A percentile compares a stretch with the other conserved stretches of the same genome.
Evolutionary conservation across 116 monocot species (phyloP).

Genomic region (Trichopus zeylanicus): DNA sequence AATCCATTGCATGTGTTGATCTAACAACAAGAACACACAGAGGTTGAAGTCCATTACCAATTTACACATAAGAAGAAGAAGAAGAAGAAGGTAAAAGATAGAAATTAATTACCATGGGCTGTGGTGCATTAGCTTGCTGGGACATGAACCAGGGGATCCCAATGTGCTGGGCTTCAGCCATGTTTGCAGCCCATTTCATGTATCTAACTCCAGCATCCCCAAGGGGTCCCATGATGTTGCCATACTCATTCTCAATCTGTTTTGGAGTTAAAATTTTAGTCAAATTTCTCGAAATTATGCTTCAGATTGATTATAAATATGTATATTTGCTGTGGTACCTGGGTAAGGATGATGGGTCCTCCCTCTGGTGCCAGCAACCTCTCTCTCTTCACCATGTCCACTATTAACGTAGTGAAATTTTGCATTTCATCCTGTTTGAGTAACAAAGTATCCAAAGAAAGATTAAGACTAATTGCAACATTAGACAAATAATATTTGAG

Average conservation of each 20-base stretch:
- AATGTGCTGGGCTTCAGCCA: conserved; percentile 25
- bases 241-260: conserved; percentile 59
- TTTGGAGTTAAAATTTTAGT: neutral
- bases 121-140: conserved; percentile 38
- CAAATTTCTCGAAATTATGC: conserved; percentile 7
- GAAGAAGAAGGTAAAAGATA: neutral
- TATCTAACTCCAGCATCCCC: conserved; percentile 26
- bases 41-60: neutral
- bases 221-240: conserved; percentile 21
- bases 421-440: conserved; percentile 45
- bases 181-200: conserved; percentile 30
- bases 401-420: conserved; percentile 34
- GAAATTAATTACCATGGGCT: conserved; percentile 20
- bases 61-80: neutral
- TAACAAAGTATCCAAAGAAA: neutral
- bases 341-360: conserved; percentile 51
- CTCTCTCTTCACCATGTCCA: conserved; percentile 36
- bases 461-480: neutral
- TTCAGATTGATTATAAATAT: neutral
- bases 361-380: conserved; percentile 45
- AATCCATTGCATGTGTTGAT: conserved; percentile 48
- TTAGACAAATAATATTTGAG: neutral
- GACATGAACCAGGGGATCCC: conserved; percentile 56
- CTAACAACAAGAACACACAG: conserved; percentile 3
- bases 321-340: conserved; percentile 19